Evolutionary conservation across 768 basidiomycete species (phyloP).

Genomic region (Hemileccinum rubropunctum): DNA sequence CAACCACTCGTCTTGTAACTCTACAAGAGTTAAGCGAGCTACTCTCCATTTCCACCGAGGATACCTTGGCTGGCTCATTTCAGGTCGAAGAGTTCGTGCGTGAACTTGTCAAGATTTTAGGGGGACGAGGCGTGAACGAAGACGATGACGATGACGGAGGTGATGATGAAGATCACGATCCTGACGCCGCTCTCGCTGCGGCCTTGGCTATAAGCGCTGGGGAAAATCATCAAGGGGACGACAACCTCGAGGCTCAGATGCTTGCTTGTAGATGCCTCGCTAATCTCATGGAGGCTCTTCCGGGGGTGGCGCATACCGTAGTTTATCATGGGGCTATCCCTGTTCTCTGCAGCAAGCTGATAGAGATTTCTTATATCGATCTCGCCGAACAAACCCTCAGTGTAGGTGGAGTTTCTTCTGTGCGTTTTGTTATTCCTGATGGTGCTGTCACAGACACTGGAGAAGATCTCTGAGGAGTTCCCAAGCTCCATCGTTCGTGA

Average conservation of each 20-base stretch:
- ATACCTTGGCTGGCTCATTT: constrained; percentile 95
- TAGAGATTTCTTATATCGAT: constrained; percentile 97
- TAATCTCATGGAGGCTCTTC: constrained; percentile 98
- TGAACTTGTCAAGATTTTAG: constrained; percentile 88
- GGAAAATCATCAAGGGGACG: constrained; percentile 69
- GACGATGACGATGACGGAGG: constrained; percentile 74
- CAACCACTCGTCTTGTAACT: constrained; percentile 82
- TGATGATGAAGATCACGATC: constrained; percentile 65
- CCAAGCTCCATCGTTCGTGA: constrained; percentile 95
- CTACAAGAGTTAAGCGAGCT: constrained; percentile 94
- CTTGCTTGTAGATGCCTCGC: constrained; percentile 95
- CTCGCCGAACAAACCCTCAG: constrained; percentile 97
- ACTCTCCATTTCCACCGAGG: constrained; percentile 94
- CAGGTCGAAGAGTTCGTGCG: constrained; percentile 89
- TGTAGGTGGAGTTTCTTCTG: constrained; percentile 51
- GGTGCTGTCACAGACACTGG: constrained; percentile 67
- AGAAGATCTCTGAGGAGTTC: constrained; percentile 98
- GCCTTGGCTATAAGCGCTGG: constrained; percentile 81
- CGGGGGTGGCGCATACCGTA: constrained; percentile 94
- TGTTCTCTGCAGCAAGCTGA: constrained; percentile 93
- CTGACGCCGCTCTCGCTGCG: constrained; percentile 87
- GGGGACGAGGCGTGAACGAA: constrained; percentile 67
- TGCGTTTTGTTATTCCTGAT: constrained; percentile 9
- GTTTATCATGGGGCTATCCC: constrained; percentile 99
- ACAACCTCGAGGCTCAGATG: constrained; percentile 90